Percentiles rank a stretch among this genome's conserved stretches.
phyloP scores from a whole-genome alignment of 2,329 filamentous ascomycete species.

The Aureobasidium vineae region DNA sequence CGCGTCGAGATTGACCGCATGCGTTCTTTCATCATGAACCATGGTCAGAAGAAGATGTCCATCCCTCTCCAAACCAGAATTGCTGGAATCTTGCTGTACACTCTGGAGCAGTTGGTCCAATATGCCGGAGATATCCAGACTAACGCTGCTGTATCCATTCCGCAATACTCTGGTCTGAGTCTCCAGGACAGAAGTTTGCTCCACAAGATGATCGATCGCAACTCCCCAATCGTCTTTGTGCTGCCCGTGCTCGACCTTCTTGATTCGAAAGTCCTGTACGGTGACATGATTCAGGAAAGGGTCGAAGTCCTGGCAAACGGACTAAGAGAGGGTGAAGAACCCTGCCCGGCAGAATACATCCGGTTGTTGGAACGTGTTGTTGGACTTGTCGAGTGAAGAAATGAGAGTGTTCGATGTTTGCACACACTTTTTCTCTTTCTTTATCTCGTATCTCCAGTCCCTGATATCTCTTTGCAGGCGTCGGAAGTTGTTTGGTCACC shows the following conservation, averaged over 20 bases:
- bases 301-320: not conserved
- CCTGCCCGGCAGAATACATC: not conserved
- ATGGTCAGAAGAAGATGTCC: not conserved
- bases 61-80: not conserved
- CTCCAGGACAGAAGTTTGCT: slow-evolving; percentile 9
- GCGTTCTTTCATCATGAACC: not conserved
- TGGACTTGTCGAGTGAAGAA: not conserved
- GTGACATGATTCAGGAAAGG: not conserved
- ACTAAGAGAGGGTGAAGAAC: not conserved
- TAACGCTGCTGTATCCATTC: not conserved
- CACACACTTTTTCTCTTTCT: not conserved
- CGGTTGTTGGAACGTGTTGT: not conserved
- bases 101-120: not conserved
- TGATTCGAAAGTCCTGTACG: not conserved
- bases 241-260: not conserved
- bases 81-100: not conserved
- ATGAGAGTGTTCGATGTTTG: not conserved
- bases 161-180: slow-evolving; percentile 4
- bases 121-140: not conserved
- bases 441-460: not conserved
- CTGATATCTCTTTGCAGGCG: not conserved
- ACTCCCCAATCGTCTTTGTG: not conserved
- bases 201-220: slow-evolving; percentile 2
- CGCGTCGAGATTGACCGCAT: not conserved
- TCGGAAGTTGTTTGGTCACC: not conserved